phyloP scores from a whole-genome alignment of 129 eudicot species.

The Helianthus tuberosus region DNA sequence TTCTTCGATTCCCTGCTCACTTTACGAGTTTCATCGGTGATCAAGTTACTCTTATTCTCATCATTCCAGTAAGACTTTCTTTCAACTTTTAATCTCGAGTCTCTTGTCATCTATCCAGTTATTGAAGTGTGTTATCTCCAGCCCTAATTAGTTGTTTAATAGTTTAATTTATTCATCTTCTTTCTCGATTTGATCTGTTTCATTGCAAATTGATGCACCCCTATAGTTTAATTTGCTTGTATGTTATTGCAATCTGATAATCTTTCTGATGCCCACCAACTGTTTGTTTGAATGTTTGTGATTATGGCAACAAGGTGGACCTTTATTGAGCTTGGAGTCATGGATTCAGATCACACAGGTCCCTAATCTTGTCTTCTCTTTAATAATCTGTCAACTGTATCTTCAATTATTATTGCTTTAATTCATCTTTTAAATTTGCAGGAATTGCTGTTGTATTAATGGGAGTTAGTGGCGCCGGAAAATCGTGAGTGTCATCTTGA shows the following conservation, averaged over 20 bases:
- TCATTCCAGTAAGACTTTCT: conserved; percentile 11
- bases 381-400: neutral
- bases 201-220: conserved; percentile 5
- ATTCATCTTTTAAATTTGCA: conserved; percentile 26
- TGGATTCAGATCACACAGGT: conserved; percentile 31
- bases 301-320: conserved; percentile 7
- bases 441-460: conserved; percentile 72
- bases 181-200: conserved; percentile 4
- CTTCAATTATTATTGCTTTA: neutral
- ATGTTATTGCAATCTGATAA: neutral
- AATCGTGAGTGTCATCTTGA: conserved; percentile 65
- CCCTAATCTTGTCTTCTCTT: neutral
- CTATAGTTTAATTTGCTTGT: too few relatives aligned
- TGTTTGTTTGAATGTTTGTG: conserved; percentile 6
- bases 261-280: conserved; percentile 11
- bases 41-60: neutral
- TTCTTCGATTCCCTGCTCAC: neutral
- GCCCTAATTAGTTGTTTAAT: neutral
- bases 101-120: neutral
- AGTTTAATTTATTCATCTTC: neutral
- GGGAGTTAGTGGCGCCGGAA: conserved; percentile 98
- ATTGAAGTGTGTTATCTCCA: neutral
- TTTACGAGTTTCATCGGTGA: neutral
- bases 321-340: conserved; percentile 1
- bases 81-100: neutral